Evolutionary conservation across 208 protist species (phyloP), one percentile per base, ranked within the genome.

Genomic region (Lotmaria passim): DNA sequence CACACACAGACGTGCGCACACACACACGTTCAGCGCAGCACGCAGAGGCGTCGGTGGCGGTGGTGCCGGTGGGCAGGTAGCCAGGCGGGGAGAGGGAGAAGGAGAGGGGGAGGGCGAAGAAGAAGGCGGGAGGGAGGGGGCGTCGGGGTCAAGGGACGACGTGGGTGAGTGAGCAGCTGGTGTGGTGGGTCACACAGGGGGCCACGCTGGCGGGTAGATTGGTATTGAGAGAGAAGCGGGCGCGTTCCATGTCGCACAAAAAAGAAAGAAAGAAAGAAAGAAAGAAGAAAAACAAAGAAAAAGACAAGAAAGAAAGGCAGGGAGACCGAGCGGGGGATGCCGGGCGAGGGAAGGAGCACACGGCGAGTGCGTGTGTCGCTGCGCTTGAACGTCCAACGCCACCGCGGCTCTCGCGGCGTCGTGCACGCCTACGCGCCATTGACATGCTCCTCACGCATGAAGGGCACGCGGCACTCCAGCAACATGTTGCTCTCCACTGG

Each of bases 401-500:
- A 15, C 41, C 15, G 12, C 36, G 6, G 24, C 51, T 38, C n/a
- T 17, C 21, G n/a, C 33, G 34, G 7, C 8, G 34, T 5, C 33
- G 52, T 8, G 33, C 10, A 15, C 31, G 52, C 58, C 19, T 34
- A 75, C 69, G 58, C 55, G 60, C 66, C 66, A 28, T 67, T 74
- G 33, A 57, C 61, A 61, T 82, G 76, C 30, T 41, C 60, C 52
- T 70, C 72, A 28, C 80, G 79, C 43, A 93, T 68, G 64, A 77
- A 78, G 43, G 88, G 90, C 1, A 93, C 58, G 17, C 88, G 97
- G 76, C 97, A 87, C 81, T 99, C 97, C n/a, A 99, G 88, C 46
- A 96, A 63, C 95, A 99, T 98, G 79, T 98, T 87, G 81, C 95
- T 98, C 55, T 98, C 90, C 21, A 97, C 83, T 33, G 86, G 89